Evolutionary conservation across 73 alveolate species (phyloP).

Genomic region (Uronychia binucleata): DNA sequence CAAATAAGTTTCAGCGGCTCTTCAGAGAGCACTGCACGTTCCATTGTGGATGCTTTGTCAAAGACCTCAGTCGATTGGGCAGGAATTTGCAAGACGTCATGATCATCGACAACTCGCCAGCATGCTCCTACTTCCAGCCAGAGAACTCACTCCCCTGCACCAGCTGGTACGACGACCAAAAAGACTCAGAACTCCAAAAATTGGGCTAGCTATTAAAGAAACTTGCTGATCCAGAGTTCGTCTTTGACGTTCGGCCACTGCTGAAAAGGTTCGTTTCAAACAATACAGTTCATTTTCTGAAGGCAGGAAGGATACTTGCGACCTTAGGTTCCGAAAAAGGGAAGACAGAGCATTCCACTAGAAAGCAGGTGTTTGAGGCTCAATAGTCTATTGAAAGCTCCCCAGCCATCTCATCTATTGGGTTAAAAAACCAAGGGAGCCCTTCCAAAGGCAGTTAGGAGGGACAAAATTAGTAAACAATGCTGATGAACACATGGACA

Average conservation of each 20-base stretch:
- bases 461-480: no score
- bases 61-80: constrained; percentile 78
- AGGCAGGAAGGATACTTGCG: background rate
- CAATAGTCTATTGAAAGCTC: no score
- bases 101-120: constrained; percentile 76
- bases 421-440: no score
- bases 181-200: constrained; percentile 13
- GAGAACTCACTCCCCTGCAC: constrained; percentile 68
- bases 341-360: background rate
- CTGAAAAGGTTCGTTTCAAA: background rate
- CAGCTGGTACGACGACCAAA: constrained; percentile 61
- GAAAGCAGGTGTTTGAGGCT: no score
- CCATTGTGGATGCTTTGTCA: constrained; percentile 46
- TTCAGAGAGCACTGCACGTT: constrained; percentile 89
- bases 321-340: background rate
- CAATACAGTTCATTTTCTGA: background rate
- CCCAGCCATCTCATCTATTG: no score
- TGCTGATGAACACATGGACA: no score
- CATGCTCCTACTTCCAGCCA: constrained; percentile 66
- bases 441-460: no score
- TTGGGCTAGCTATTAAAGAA: background rate
- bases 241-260: background rate
- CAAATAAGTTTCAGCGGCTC: constrained; percentile 38
- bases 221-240: background rate
- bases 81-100: constrained; percentile 79